Percentiles rank a stretch among this genome's conserved stretches.
These are phyloP conservation scores for Calonectria multiphialidica DNA, from an alignment of 2,329 filamentous ascomycete species.

Conservation along the genomic window DNA sequence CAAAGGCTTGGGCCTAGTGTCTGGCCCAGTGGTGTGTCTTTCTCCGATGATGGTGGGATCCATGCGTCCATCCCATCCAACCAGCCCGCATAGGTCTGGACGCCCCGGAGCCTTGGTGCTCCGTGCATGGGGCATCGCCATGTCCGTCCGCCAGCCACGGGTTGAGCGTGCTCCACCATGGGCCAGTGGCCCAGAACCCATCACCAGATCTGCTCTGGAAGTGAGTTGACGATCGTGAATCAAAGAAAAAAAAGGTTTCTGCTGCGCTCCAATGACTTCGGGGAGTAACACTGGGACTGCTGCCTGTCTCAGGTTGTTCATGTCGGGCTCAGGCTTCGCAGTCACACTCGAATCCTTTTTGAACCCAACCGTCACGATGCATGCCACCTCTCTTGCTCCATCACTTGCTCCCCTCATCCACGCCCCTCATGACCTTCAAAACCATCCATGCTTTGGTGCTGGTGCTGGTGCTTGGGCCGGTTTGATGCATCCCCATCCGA, in stretches of 20 bases:
- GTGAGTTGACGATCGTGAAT: neutral
- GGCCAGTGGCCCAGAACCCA: neutral
- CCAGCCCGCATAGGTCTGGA: slow-evolving; percentile 16
- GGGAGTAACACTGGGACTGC: neutral
- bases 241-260: neutral
- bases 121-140: slow-evolving; percentile 10
- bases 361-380: slow-evolving; percentile 6
- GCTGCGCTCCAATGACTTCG: neutral
- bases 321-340: neutral
- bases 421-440: neutral
- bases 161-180: neutral
- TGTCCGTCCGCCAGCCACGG: slow-evolving; percentile 14
- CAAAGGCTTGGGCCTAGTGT: neutral
- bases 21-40: slow-evolving; percentile 6
- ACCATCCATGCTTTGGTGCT: neutral
- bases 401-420: neutral
- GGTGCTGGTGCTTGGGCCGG: neutral
- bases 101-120: slow-evolving; percentile 16
- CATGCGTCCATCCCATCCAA: slow-evolving; percentile 9
- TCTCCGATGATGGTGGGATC: neutral
- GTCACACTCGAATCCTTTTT: neutral
- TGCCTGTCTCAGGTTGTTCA: neutral
- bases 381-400: neutral
- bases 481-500: slow-evolving; percentile 10
- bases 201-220: neutral